Evolutionary conservation across 345 rosid species (phyloP), one percentile per base, ranked within the genome.

Genomic region (Aquilaria yunnanensis): DNA sequence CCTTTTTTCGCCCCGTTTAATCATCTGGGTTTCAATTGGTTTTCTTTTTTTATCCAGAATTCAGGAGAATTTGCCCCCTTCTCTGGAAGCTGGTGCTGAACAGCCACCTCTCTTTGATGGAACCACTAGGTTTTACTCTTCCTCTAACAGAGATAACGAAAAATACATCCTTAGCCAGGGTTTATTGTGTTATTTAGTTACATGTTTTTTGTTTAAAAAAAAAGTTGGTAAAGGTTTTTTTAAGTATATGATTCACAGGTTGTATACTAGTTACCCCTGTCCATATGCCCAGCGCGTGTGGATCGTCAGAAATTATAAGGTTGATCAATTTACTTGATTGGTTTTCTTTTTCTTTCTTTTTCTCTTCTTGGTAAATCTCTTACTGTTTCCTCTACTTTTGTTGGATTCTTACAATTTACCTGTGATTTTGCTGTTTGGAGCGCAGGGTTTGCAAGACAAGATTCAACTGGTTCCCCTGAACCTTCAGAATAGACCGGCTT

Each of bases 261-360:
- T 89, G 84, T 92, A 92, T 74, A 77, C 81, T 32, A 48, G 60
- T 59, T 79, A 83, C 56, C 1, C 62, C 8, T 88, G 98, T 70
- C 98, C 98, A 31, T 93, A 5, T 70, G 90, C 94, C 8, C 97
- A 88, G 70, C 90, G 98, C 37, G 97, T 74, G 60, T 90, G 98
- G 98, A 90, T 93, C 86, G 85, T 96, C 65, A 80, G 98, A 70
- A 88, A 93, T 71, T 65, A 71, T 64, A 90, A 90, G 97, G 96
- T 88, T 23, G n/a, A 33, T n/a, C 37, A 37, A 37, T 23, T 57
- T 5, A 23, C 32, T 51, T 57, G 51, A 11, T 50, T 49, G 12
- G 16, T 47, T 56, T 48, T 3, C 0, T 2, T 47, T 55, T 13
- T 9, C 12, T 31, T 48, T 57, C 6, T 41, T 29, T 51, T 9